A percentile compares a stretch with the other conserved stretches of the same genome.
Evolutionary conservation across 73 alveolate genomes (phyloP).

Genomic region (Tetrahymena thermophila): DNA sequence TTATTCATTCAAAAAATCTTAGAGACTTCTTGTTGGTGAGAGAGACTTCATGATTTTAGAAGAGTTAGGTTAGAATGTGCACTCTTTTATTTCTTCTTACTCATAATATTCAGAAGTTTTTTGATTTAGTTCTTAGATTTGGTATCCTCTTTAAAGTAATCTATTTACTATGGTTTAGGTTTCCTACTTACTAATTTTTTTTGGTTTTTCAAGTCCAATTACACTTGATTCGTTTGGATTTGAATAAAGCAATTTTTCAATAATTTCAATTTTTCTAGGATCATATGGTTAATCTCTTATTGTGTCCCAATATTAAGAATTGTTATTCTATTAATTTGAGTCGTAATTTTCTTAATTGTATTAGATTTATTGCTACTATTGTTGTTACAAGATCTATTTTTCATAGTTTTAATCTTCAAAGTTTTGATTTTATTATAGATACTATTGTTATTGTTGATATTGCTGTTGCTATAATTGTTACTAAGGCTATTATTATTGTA

Average conservation of each 20-base stretch:
- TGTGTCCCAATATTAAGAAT: background rate
- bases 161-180: background rate
- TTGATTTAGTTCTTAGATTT: conserved; percentile 37
- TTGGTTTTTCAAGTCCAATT: background rate
- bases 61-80: conserved; percentile 39
- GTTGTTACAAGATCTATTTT: background rate
- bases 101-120: conserved; percentile 13
- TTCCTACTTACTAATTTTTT: background rate
- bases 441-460: background rate
- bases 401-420: background rate
- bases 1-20: background rate
- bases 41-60: background rate
- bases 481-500: background rate
- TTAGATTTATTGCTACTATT: background rate
- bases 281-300: background rate
- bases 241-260: background rate
- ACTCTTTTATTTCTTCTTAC: conserved; percentile 33
- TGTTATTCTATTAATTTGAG: background rate
- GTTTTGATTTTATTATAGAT: background rate
- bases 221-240: background rate
- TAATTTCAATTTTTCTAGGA: background rate
- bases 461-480: background rate
- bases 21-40: background rate
- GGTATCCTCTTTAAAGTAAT: background rate
- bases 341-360: background rate